Evolutionary conservation across 257 asterid species (phyloP).

Genomic region (Plantago major): DNA sequence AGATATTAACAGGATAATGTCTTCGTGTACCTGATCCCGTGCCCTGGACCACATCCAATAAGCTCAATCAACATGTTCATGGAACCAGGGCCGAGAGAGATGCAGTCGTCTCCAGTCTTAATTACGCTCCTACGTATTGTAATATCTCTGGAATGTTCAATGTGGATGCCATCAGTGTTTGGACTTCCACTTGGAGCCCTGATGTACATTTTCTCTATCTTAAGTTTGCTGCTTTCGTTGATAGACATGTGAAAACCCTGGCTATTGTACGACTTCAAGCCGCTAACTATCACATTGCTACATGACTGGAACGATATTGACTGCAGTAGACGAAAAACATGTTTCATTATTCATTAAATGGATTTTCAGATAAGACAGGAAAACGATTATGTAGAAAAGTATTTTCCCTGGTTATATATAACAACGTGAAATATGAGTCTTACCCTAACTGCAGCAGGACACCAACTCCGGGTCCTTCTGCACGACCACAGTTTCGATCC

Average conservation of each 20-base stretch:
- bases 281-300: constrained; percentile 40
- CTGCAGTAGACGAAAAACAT: constrained; percentile 30
- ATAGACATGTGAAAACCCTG: constrained; percentile 50
- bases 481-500: constrained; percentile 62
- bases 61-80: constrained; percentile 49
- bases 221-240: constrained; percentile 36
- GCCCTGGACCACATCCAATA: constrained; percentile 79
- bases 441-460: constrained; percentile 76
- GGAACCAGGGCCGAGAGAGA: constrained; percentile 64
- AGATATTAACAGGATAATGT: no score
- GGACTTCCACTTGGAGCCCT: constrained; percentile 70
- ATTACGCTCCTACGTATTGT: constrained; percentile 36
- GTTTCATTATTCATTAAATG: no score
- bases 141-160: constrained; percentile 39
- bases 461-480: constrained; percentile 24
- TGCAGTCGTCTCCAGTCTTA: constrained; percentile 68
- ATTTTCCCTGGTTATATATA: not conserved
- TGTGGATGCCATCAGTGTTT: constrained; percentile 69
- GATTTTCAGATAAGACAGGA: no score
- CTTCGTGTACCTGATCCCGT: constrained; percentile 56
- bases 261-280: constrained; percentile 44
- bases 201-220: constrained; percentile 37
- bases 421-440: not conserved
- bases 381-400: not conserved
- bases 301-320: constrained; percentile 55